Conservation (phyloP, 805 yeast genomes). For the Ogataea pini region DNA sequence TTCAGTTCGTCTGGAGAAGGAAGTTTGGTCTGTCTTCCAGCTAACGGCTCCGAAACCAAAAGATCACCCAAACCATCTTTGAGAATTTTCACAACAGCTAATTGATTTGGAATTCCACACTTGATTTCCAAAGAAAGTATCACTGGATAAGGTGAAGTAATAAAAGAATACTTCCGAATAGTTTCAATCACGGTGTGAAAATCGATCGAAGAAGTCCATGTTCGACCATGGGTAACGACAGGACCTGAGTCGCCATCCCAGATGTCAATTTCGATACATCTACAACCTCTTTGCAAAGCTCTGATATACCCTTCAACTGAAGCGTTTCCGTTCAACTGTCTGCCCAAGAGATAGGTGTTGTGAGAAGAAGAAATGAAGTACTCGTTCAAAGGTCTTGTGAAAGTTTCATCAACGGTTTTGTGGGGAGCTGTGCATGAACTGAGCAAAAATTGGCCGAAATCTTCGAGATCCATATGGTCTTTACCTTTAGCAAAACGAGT, state of each 20-base stretch:
- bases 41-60: conserved; percentile 45
- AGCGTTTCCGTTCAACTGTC: conserved; percentile 84
- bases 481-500: conserved; percentile 35
- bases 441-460: conserved; percentile 33
- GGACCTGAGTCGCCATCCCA: conserved; percentile 86
- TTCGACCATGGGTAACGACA: conserved; percentile 84
- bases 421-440: conserved; percentile 35
- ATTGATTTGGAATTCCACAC: conserved; percentile 70
- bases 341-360: conserved; percentile 85
- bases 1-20: conserved; percentile 78
- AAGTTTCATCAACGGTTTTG: conserved; percentile 37
- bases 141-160: conserved; percentile 83
- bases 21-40: conserved; percentile 33
- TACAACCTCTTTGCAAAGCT: conserved; percentile 86
- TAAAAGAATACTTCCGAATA: conserved; percentile 82
- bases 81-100: conserved; percentile 53
- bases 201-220: conserved; percentile 75
- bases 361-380: conserved; percentile 93
- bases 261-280: conserved; percentile 92
- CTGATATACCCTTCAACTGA: conserved; percentile 88
- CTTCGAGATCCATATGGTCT: conserved; percentile 27
- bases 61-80: conserved; percentile 59
- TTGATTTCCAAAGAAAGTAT: conserved; percentile 84
- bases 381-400: conserved; percentile 71
- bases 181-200: conserved; percentile 69